Percentiles rank a stretch among this genome's conserved stretches.
Conservation (phyloP, 371 early-diverging fungal genomes). For the Coemansia sp. region DNA sequence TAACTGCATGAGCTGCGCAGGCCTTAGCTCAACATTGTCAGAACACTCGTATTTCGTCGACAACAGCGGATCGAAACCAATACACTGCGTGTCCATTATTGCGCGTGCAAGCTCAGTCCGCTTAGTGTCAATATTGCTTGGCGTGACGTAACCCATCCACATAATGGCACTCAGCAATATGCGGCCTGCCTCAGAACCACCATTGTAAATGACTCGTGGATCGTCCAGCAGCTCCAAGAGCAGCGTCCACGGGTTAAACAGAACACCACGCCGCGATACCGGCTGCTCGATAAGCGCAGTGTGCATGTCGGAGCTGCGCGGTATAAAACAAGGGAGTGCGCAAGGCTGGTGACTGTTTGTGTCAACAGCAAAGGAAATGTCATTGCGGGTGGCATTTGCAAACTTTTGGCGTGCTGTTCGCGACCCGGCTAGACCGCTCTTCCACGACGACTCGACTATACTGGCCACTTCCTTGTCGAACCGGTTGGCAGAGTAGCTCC, state of each 20-base stretch:
- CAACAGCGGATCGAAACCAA: not conserved
- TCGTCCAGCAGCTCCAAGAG: slow-evolving; percentile 40
- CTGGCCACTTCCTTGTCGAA: slow-evolving; percentile 16
- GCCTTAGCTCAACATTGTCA: not conserved
- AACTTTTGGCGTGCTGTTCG: not conserved
- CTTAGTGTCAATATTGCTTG: slow-evolving; percentile 14
- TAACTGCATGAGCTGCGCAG: slow-evolving; percentile 18
- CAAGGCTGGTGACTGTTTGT: not conserved
- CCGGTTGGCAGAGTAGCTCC: not conserved
- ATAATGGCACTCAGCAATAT: slow-evolving; percentile 11
- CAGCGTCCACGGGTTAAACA: slow-evolving; percentile 44
- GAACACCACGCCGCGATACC: not conserved
- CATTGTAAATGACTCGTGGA: slow-evolving; percentile 10
- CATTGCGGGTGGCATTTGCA: not conserved
- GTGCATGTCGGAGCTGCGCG: slow-evolving; percentile 17
- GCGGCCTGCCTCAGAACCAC: not conserved
- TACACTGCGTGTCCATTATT: slow-evolving; percentile 6
- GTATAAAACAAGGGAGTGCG: slow-evolving; percentile 8
- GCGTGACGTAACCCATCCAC: slow-evolving; percentile 28
- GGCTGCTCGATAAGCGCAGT: slow-evolving; percentile 14
- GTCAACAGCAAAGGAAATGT: not conserved
- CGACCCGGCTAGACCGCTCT: slow-evolving; percentile 6
- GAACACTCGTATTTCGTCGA: not conserved
- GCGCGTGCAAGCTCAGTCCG: slow-evolving; percentile 17
- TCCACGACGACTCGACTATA: slow-evolving; percentile 19